Evolutionary conservation across 2,329 filamentous ascomycete species (phyloP).

Genomic region (Phialocephala subalpina): DNA sequence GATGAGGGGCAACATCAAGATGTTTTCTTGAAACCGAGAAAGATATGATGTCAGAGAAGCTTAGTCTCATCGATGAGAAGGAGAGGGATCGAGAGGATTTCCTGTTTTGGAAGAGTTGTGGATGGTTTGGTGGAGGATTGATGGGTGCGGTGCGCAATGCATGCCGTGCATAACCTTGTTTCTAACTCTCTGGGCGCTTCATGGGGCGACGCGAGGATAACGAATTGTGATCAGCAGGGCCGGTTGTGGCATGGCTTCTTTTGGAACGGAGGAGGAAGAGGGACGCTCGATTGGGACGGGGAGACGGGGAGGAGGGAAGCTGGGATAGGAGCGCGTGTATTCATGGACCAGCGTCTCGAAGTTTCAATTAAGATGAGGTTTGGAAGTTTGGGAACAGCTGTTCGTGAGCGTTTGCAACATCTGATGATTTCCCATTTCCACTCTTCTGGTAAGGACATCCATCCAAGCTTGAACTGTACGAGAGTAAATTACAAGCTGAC

Average conservation of each 20-base stretch:
- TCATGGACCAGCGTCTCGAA: background rate
- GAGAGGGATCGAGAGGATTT: background rate
- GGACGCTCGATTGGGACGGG: background rate
- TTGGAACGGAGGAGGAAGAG: background rate
- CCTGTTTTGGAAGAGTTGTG: background rate
- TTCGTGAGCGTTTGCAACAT: background rate
- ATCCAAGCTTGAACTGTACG: background rate
- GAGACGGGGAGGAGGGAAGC: background rate
- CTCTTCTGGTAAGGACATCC: background rate
- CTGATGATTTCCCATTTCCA: background rate
- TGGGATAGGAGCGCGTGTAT: background rate
- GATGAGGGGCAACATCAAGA: background rate
- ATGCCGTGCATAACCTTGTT: slow-evolving; percentile 2
- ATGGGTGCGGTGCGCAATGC: background rate
- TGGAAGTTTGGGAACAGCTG: background rate
- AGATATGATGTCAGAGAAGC: background rate
- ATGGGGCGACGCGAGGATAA: background rate
- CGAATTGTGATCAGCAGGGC: slow-evolving; percentile 7
- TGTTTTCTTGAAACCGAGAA: background rate
- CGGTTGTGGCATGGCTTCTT: background rate
- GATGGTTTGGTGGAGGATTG: background rate
- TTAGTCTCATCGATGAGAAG: background rate
- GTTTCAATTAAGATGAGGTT: background rate
- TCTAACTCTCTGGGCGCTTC: slow-evolving; percentile 4
- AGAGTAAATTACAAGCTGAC: background rate